Base-by-base conservation (phyloP, 106 monocot genomes). In the Iris macrosiphon region DNA sequence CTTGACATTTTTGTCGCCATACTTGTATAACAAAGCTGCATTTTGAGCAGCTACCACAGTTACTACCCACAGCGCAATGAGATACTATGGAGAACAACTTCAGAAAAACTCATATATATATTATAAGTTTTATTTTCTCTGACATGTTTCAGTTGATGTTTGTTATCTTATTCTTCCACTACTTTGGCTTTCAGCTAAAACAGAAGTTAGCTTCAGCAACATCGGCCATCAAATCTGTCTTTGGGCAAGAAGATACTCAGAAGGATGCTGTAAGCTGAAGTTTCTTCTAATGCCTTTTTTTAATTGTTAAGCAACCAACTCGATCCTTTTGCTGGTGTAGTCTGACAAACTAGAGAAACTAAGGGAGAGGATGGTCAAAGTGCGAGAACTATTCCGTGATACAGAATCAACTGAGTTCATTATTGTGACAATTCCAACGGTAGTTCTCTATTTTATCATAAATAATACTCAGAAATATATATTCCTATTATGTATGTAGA, bases 351-450 rank as follows among this genome's bases (percentile, higher is more conserved):
- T 92, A 38, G 92, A 92, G 64, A 65, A 83, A 56, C 65, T 92
- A 48, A 82, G 92, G 60, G 83, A 92, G 57, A 79, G 92, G 43
- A 92, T 92, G 92, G 57, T 80, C 40, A 76, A 83, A 80, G 92
- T 92, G 34, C 73, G 92, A n/a, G 87, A 92, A 47, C 82, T 92
- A 47, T 92, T 92, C 50, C 92, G 87, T 60, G 83, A 92, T 41
- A 72, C 64, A 21, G 87, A 87, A 40, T 82, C 79, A 32, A 92
- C 87, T 40, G 87, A 92, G 64, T 92, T 87, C 50, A 61, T 92
- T 45, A 87, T 87, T 46, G 87, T 92, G n/a, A 92, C 87, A 16
- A 92, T 92, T 19, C 92, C 92, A 27, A 92, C 92, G 68, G 92
- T 92, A 73, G 68, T 6, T 18, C 33, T 1, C 40, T 45, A 37